Evolutionary conservation across 352 stramenopile species (phyloP), one percentile per base, ranked within the genome.

Genomic region (Plasmopara halstedii): DNA sequence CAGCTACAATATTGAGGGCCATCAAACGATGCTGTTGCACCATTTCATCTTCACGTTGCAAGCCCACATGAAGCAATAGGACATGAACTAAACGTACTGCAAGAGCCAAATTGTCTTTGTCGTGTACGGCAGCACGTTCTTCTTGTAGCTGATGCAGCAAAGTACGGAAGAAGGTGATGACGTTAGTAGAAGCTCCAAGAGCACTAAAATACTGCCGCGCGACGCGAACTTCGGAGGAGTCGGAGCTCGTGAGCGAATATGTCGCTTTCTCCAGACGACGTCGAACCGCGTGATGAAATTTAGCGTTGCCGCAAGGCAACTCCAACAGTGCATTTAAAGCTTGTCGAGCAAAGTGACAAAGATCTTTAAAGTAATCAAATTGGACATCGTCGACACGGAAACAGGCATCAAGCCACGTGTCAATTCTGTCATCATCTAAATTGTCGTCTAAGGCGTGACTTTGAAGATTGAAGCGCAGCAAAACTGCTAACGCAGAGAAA

Each of bases 361-460:
- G 52, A n/a, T 54, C 49, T n/a, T 48, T 38, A 11, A 86, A 70
- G 25, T 84, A 62, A 2, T 46, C n/a, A 13, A 70, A 62, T 1
- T 9, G 27, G 3, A 40, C 13, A 13, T 50, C 36, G 2, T 83
- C 64, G 0, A 84, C 49, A 7, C 61, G 60, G 15, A 83, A 83
- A 42, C 71, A 83, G 17, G 83, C 62, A 20, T 88, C 76, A 2
- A 88, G 38, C 73, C 76, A 85, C 22, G 52, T n/a, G 17, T 46
- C 14, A 22, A 51, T 15, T 59, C 19, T 44, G 22, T 53, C 55
- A 42, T 44, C 44, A 29, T 52, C 38, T 54, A 46, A 60, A 11
- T 32, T 46, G 22, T 15, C 35, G 7, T 38, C 53, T 18, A 34
- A 43, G 11, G 49, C 33, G 25, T 38, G 20, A 3, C 27, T 38